These are phyloP conservation scores for Dendrocalamus latiflorus DNA, from an alignment of 202 grass and related monocot genomes.

Conservation along the genomic window DNA sequence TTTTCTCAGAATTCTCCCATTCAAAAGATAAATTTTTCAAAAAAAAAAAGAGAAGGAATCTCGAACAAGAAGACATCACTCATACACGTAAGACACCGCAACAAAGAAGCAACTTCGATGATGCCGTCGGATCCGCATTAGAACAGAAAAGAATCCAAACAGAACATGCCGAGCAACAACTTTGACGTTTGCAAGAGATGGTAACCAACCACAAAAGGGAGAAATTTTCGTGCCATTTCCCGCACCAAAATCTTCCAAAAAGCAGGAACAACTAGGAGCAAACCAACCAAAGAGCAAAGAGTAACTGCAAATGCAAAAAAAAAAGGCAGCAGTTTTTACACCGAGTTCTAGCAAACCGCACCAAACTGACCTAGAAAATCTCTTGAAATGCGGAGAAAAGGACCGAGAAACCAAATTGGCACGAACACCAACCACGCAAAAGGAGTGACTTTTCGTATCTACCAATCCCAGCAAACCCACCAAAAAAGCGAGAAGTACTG, in stretches of 20 bases:
- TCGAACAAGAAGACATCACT: background rate
- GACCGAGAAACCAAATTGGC: background rate
- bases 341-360: background rate
- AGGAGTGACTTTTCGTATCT: background rate
- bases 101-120: background rate
- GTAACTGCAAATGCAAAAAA: constrained; percentile 16
- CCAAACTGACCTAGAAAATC: constrained; percentile 1
- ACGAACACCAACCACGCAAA: background rate
- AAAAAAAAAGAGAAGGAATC: background rate
- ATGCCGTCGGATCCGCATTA: background rate
- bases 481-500: background rate
- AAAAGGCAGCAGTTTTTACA: constrained; percentile 2
- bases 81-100: background rate
- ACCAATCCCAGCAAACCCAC: background rate
- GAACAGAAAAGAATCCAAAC: constrained; percentile 8
- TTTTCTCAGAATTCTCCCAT: background rate
- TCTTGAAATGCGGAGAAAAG: constrained; percentile 8
- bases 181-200: background rate
- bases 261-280: background rate
- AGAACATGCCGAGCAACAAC: constrained; percentile 9
- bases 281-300: background rate
- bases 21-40: background rate
- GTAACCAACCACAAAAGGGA: constrained; percentile 1
- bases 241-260: background rate
- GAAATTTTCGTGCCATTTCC: constrained; percentile 22